Evolutionary conservation across 257 asterid species (phyloP).

Genomic region (Penstemon davidsonii): DNA sequence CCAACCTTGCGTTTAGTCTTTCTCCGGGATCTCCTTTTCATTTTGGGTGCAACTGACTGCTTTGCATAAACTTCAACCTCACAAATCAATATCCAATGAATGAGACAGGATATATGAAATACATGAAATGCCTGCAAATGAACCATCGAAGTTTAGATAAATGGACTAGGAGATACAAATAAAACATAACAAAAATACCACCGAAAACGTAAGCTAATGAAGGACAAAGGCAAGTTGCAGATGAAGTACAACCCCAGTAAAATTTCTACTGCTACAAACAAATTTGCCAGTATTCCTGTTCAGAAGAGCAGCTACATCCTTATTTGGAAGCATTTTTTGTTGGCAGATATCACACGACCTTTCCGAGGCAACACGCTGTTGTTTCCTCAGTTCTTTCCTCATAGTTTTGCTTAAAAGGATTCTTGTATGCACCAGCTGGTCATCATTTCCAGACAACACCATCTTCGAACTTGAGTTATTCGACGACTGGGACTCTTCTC

Average conservation of each 20-base stretch:
- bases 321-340: slow-evolving; percentile 78
- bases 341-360: slow-evolving; percentile 86
- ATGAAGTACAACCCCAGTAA: slow-evolving; percentile 64
- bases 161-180: not conserved
- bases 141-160: slow-evolving; percentile 9
- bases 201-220: not conserved
- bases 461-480: slow-evolving; percentile 41
- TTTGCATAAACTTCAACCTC: slow-evolving; percentile 61
- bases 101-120: slow-evolving; percentile 81
- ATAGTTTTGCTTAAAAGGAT: slow-evolving; percentile 62
- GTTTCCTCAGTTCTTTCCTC: slow-evolving; percentile 75
- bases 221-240: slow-evolving; percentile 7
- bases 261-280: slow-evolving; percentile 88
- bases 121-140: slow-evolving; percentile 48
- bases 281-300: slow-evolving; percentile 80
- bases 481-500: slow-evolving; percentile 73
- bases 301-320: slow-evolving; percentile 84
- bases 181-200: slow-evolving; percentile 16
- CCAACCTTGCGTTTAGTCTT: slow-evolving; percentile 53
- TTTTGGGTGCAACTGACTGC: slow-evolving; percentile 42
- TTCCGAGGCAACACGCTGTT: slow-evolving; percentile 66
- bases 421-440: slow-evolving; percentile 62
- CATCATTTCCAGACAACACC: slow-evolving; percentile 58
- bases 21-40: slow-evolving; percentile 50
- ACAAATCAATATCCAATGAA: slow-evolving; percentile 82